Evolutionary conservation across 495 filamentous ascomycete species (phyloP).

Genomic region (Tuber microsphaerosporum): DNA sequence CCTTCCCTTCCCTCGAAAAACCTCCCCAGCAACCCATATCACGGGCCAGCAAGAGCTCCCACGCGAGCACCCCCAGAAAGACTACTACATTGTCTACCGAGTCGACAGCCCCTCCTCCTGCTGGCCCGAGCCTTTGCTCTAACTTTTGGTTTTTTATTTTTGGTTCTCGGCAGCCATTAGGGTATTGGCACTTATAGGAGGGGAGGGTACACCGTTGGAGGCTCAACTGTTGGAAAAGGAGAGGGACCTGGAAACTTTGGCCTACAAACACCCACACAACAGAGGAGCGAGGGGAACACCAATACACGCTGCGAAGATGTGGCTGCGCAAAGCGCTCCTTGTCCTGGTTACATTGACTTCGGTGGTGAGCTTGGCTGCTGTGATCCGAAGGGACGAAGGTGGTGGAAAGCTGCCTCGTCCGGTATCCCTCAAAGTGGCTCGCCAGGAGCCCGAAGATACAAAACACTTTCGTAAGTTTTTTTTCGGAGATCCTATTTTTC

Average conservation of each 20-base stretch:
- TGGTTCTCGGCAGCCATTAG: neutral
- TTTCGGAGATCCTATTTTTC: neutral
- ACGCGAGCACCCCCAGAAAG: neutral
- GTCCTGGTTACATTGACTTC: conserved; percentile 22
- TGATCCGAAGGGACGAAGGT: neutral
- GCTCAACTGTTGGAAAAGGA: neutral
- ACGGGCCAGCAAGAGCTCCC: neutral
- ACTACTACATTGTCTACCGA: neutral
- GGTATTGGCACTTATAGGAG: neutral
- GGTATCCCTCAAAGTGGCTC: neutral
- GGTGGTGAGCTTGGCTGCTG: conserved; percentile 18
- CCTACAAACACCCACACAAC: neutral
- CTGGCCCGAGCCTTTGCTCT: neutral
- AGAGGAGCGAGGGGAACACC: neutral
- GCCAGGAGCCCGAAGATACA: conserved; percentile 10
- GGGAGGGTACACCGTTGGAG: neutral
- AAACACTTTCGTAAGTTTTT: conserved; percentile 40
- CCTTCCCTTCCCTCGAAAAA: neutral
- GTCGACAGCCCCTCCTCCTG: neutral
- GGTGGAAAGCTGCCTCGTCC: neutral
- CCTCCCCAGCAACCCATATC: neutral
- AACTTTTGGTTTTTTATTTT: neutral
- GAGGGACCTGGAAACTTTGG: neutral
- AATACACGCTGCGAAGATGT: conserved; percentile 16
- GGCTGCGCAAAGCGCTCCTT: conserved; percentile 14